Evolutionary conservation across 1,284 basidiomycete species (phyloP).

Genomic region (Trametes pubescens): DNA sequence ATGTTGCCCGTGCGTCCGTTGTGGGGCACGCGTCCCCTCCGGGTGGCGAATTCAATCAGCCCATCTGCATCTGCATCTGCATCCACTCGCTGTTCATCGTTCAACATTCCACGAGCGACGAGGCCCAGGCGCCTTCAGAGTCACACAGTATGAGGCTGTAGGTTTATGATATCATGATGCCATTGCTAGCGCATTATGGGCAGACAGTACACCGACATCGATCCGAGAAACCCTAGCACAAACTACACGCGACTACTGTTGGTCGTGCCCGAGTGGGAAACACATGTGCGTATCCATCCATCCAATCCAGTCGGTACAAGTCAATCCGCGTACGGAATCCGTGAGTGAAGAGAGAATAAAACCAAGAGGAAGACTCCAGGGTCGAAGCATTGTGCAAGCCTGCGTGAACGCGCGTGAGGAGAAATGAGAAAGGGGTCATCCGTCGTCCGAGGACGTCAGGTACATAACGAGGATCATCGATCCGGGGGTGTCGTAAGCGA

Average conservation of each 20-base stretch:
- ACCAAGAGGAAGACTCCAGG: slow-evolving; percentile 10
- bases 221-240: slow-evolving; percentile 10
- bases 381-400: slow-evolving; percentile 11
- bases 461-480: slow-evolving; percentile 25
- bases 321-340: slow-evolving; percentile 25
- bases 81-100: too few relatives aligned
- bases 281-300: slow-evolving; percentile 7
- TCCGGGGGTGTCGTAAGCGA: slow-evolving; percentile 25
- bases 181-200: slow-evolving; percentile 19
- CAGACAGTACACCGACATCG: slow-evolving; percentile 23
- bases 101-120: too few relatives aligned
- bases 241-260: slow-evolving; percentile 25
- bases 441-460: slow-evolving; percentile 25
- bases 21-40: too few relatives aligned
- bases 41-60: too few relatives aligned
- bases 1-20: too few relatives aligned
- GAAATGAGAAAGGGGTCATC: slow-evolving; percentile 16
- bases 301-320: slow-evolving; percentile 14
- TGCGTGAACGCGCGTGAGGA: slow-evolving; percentile 11
- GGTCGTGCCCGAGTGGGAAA: slow-evolving; percentile 17
- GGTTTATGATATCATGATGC: slow-evolving; percentile 16
- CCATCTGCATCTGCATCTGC: too few relatives aligned
- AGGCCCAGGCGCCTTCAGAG: neutral
- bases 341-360: slow-evolving; percentile 4
- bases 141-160: neutral